phyloP scores from a whole-genome alignment of 2,329 filamentous ascomycete genomes.

The Didymella segeticola region DNA sequence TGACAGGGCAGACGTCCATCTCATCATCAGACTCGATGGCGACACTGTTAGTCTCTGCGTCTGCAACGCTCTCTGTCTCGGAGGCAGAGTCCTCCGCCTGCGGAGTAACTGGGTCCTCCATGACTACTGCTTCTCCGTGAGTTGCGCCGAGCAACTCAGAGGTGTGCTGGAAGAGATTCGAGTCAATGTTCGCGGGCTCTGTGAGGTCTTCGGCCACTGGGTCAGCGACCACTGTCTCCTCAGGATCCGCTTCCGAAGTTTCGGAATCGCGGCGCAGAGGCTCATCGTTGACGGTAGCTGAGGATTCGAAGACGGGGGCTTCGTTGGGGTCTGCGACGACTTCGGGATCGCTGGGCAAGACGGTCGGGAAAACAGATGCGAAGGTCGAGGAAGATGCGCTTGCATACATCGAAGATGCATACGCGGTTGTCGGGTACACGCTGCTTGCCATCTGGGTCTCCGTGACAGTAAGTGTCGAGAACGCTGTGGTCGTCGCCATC shows the following conservation, averaged over 20 bases:
- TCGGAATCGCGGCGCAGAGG: conserved; percentile 14
- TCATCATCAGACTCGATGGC: conserved; percentile 16
- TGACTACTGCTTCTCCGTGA: conserved; percentile 8
- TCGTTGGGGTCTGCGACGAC: conserved; percentile 10
- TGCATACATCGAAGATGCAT: conserved; percentile 4
- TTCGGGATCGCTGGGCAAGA: conserved; percentile 5
- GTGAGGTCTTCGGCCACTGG: conserved; percentile 16
- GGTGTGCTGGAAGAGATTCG: conserved; percentile 10
- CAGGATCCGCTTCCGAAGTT: conserved; percentile 9
- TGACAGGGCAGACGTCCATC: conserved; percentile 14
- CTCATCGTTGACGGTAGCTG: conserved; percentile 11
- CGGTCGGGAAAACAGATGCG: conserved; percentile 1
- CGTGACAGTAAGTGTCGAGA: conserved; percentile 38
- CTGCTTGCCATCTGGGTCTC: conserved; percentile 22
- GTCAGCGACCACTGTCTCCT: conserved; percentile 13
- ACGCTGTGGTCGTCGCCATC: conserved; percentile 30
- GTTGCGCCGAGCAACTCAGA: conserved; percentile 11
- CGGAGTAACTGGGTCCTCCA: conserved; percentile 15
- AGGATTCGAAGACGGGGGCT: conserved; percentile 9
- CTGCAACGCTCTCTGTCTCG: conserved; percentile 3
- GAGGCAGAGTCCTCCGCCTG: conserved; percentile 11
- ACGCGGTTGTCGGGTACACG: conserved; percentile 1
- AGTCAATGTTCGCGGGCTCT: conserved; percentile 13
- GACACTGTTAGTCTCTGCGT: conserved; percentile 11
- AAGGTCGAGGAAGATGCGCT: not conserved